A percentile compares a stretch with the other conserved stretches of the same genome.
Evolutionary conservation across 768 basidiomycete genomes (phyloP).

Genomic region (Aureoboletus auriporus): DNA sequence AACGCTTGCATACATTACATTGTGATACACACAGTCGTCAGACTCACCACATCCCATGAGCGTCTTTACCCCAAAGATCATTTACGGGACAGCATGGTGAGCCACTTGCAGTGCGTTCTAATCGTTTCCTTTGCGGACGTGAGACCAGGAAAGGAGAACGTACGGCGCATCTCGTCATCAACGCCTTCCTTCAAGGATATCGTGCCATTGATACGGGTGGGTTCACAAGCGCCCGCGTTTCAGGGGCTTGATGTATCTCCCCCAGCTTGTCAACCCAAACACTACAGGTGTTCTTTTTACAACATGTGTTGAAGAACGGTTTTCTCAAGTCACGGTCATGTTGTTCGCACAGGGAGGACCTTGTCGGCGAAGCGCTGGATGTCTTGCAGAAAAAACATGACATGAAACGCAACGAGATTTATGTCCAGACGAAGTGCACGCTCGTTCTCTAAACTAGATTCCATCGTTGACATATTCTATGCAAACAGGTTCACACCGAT

Average conservation of each 20-base stretch:
- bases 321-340: too few species aligned
- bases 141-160: slow-evolving; percentile 68
- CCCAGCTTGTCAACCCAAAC: slow-evolving; percentile 66
- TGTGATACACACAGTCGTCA: too few species aligned
- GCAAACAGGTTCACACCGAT: slow-evolving; percentile 64
- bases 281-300: slow-evolving; percentile 49
- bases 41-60: slow-evolving; percentile 23
- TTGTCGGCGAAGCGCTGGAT: slow-evolving; percentile 71
- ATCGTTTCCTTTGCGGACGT: not conserved
- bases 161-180: slow-evolving; percentile 63
- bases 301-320: not conserved
- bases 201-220: slow-evolving; percentile 79
- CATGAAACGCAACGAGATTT: slow-evolving; percentile 66
- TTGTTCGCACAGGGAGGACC: slow-evolving; percentile 54
- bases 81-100: slow-evolving; percentile 65
- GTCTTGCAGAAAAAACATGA: slow-evolving; percentile 52
- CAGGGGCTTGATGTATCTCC: slow-evolving; percentile 13
- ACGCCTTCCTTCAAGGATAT: slow-evolving; percentile 74
- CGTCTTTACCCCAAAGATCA: slow-evolving; percentile 39
- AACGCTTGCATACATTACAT: too few species aligned
- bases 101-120: slow-evolving; percentile 6
- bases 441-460: slow-evolving; percentile 1
- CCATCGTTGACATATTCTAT: not conserved
- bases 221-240: slow-evolving; percentile 16
- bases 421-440: slow-evolving; percentile 74